Evolutionary conservation across 257 asterid species (phyloP).

Genomic region (Solanum chilense): DNA sequence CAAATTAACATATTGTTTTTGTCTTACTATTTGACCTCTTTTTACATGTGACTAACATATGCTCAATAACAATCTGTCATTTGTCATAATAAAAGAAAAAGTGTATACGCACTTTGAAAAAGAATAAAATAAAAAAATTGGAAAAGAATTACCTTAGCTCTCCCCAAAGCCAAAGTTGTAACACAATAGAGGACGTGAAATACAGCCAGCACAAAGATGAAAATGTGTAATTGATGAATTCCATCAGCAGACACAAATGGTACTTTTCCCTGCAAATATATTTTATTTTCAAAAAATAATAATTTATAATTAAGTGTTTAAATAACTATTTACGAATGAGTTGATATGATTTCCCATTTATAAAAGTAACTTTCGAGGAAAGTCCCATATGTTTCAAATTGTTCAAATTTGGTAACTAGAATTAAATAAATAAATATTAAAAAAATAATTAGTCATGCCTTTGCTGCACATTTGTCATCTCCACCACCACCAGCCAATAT

Average conservation of each 20-base stretch:
- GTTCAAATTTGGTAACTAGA: background rate
- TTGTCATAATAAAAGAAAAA: background rate
- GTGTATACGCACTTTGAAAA: background rate
- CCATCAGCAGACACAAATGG: conserved; percentile 63
- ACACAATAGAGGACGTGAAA: conserved; percentile 69
- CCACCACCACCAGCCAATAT: conserved; percentile 46
- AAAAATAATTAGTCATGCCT: conserved; percentile 24
- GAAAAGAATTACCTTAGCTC: conserved; percentile 40
- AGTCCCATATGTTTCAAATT: background rate
- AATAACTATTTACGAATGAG: background rate
- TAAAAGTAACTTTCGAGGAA: background rate
- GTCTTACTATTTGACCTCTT: background rate
- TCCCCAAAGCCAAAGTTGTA: conserved; percentile 59
- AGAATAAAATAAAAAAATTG: no score
- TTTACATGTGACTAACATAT: background rate
- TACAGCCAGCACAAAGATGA: conserved; percentile 74
- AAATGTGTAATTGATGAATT: conserved; percentile 68
- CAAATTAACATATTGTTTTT: background rate
- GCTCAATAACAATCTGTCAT: background rate
- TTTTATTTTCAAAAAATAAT: background rate
- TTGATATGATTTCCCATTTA: background rate
- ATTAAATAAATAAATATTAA: background rate
- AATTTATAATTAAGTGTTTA: background rate
- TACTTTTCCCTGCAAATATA: conserved; percentile 36
- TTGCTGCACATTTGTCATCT: conserved; percentile 48